phyloP scores from a whole-genome alignment of 768 basidiomycete species.

The Cystofilobasidium bisporidii region DNA sequence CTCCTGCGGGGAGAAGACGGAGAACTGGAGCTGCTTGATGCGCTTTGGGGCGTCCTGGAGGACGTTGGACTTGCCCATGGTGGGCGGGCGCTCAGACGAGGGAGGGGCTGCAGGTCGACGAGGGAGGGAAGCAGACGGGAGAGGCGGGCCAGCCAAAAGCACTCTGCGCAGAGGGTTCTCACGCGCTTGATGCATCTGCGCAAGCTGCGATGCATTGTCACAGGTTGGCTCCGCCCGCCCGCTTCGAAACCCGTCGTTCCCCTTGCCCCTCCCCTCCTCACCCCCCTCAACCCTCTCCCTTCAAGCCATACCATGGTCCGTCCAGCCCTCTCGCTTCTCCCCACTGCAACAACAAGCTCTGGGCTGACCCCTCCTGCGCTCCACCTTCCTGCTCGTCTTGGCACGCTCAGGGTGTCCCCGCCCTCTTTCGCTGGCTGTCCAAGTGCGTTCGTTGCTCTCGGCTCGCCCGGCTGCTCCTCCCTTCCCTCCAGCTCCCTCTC shows the following conservation, averaged over 20 bases:
- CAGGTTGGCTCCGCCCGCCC: no score
- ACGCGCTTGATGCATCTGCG: no score
- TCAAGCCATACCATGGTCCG: constrained; percentile 12
- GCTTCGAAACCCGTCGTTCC: no score
- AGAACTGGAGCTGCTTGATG: constrained; percentile 86
- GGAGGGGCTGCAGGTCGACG: background rate
- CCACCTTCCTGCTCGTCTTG: background rate
- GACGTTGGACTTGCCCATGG: constrained; percentile 40
- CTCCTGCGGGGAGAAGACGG: constrained; percentile 84
- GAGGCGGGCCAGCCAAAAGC: background rate
- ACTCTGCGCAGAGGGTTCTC: no score
- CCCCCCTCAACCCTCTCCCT: no score
- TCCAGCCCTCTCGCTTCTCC: background rate
- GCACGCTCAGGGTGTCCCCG: constrained; percentile 74
- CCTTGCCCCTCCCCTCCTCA: no score
- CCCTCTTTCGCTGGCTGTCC: constrained; percentile 95
- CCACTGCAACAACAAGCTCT: background rate
- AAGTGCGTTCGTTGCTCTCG: constrained; percentile 42
- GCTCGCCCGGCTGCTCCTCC: background rate
- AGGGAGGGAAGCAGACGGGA: background rate
- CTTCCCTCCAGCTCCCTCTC: background rate
- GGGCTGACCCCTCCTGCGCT: background rate
- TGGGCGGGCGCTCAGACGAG: no score
- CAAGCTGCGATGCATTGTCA: no score
- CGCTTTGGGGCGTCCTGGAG: constrained; percentile 40